Base-by-base conservation (phyloP, 495 filamentous ascomycete species). In the Hyaloscypha bicolor region DNA sequence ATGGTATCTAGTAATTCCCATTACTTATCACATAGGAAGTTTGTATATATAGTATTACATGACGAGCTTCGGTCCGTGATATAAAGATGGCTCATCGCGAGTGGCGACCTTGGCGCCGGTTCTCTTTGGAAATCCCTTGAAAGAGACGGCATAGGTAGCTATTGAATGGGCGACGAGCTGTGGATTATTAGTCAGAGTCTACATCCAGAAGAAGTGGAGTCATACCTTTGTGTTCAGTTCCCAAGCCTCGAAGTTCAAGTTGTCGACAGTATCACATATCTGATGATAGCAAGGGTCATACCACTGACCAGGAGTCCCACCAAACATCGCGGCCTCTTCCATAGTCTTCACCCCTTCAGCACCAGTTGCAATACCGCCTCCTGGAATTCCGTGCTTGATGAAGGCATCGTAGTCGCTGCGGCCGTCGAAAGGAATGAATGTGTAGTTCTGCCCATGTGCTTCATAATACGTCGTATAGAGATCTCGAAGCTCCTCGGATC, bases 361-460 rank as follows among this genome's bases (percentile, higher is more conserved):
- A 9, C 85, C 91, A 51, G 91, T 86, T 2, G 87, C 84, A 71
- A 87, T 85, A 52, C 84, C 85, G 39, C 85, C 84, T 9, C 77
- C 83, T 12, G 85, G 84, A 53, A 85, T 86, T 1, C 79, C 80
- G 48, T 81, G 75, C 19, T 77, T 75, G 65, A 87, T 83, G 71
- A 87, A 87, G 14, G 79, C 82, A 51, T 82, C 82, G 57, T 87
- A 87, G 66, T 87, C 85, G 66, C 81, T 84, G 31, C 85, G 81
- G 21, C 84, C 85, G 65, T 87, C 84, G 63, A 84, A 85, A 0
- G 82, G 77, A 61, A 85, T 84, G 60, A 81, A 82, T 1, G 81
- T 84, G 63, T 80, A 80, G 64, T 85, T 85, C 32, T 81, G 73
- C 0, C 77, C 82, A 32, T 85, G 75, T 5, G 72, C 68, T 55